Base-by-base conservation (phyloP, 2,329 filamentous ascomycete genomes). In the Curvularia eragrostidis region DNA sequence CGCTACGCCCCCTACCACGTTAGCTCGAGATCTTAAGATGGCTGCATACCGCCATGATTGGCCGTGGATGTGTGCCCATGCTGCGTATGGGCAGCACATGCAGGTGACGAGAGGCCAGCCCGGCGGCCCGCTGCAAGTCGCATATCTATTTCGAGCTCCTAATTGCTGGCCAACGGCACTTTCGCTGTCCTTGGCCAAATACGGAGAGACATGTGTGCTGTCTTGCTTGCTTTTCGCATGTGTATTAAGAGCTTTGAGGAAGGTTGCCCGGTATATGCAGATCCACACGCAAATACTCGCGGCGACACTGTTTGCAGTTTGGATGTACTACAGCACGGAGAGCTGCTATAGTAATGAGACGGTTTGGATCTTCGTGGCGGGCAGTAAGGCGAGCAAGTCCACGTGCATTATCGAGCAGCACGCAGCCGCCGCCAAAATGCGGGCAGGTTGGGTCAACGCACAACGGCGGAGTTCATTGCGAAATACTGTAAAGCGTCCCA, bases 141-240 rank as follows among this genome's bases (percentile, higher is more conserved):
- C 54, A 59, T 50, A 65, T 72, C 73, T 76, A 76, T 76, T 76
- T 73, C 62, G 62, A 69, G 73, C 55, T 52, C 48, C 28, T 30
- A 56, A 54, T 44, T 43, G 42, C 58, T 21, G 48, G 36, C 55
- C 56, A 60, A 44, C 57, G 57, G 41, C 56, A 48, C 46, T 51
- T 59, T 39, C n/a, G 49, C 55, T 62, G 41, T 48, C 46, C 30
- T 38, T 51, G 48, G 48, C 56, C 52, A 54, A 56, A 63, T 56
- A 61, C 50, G 59, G 63, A 59, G 62, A 64, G 53, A 21, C 56
- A 65, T 63, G 62, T 44, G 53, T 46, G 9, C 23, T 57, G 46
- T 48, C 46, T 18, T 46, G 43, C 44, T 59, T 54, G 50, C 46
- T 54, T 39, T 48, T 34, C 30, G 39, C 21, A 26, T 13, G 44